A percentile compares a stretch with the other conserved stretches of the same genome.
Conservation (phyloP, 441 rosid genomes). For the Erodium moschatum region DNA sequence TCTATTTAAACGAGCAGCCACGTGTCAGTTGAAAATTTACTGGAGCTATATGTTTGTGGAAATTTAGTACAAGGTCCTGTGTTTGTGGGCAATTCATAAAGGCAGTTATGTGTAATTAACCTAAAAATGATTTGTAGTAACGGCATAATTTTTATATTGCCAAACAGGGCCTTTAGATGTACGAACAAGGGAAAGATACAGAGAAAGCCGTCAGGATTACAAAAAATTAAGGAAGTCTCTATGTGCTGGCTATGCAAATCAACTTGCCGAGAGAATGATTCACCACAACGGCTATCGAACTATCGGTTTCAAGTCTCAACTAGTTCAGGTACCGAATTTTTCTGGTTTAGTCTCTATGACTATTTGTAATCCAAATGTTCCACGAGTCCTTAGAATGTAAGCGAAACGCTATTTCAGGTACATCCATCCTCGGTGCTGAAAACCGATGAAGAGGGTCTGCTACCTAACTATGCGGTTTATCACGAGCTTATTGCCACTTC, state of each 20-base stretch:
- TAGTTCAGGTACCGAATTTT: slow-evolving; percentile 57
- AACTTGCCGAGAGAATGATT: slow-evolving; percentile 87
- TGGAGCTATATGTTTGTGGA: no score
- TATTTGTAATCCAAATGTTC: no score
- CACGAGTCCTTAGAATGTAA: neutral
- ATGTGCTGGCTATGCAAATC: slow-evolving; percentile 70
- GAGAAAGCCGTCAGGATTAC: slow-evolving; percentile 42
- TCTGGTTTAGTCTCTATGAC: no score
- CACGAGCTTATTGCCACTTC: slow-evolving; percentile 79
- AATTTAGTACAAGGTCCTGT: no score
- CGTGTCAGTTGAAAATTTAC: no score
- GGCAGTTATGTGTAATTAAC: no score
- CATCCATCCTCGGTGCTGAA: slow-evolving; percentile 75
- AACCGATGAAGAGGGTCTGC: slow-evolving; percentile 62
- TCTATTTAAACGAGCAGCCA: no score
- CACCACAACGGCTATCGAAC: slow-evolving; percentile 89
- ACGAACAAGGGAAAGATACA: slow-evolving; percentile 39
- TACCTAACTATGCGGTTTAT: slow-evolving; percentile 65
- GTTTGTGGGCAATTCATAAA: no score
- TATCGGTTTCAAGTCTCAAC: slow-evolving; percentile 62
- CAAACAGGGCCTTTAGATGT: slow-evolving; percentile 70
- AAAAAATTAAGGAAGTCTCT: slow-evolving; percentile 77
- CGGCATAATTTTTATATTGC: slow-evolving; percentile 13
- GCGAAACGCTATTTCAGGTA: slow-evolving; percentile 41
- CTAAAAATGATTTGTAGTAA: neutral